Base-by-base conservation (phyloP, 495 filamentous ascomycete species). In the Xylaria acuta region DNA sequence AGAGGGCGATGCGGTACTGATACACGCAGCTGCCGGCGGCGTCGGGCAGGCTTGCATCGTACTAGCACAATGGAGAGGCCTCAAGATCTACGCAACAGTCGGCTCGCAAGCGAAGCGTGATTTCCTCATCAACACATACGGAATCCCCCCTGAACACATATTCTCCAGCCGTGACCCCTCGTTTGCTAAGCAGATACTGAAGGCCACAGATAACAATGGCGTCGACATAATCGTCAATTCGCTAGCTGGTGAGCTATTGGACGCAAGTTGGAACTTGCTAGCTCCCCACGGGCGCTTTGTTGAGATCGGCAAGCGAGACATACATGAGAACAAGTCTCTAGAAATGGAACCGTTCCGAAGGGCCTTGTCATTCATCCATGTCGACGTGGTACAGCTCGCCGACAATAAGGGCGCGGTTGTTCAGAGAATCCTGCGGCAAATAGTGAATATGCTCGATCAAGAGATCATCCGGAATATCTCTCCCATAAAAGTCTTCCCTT, bases 221-320 rank as follows among this genome's bases (percentile, higher is more conserved):
- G 88, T 88, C 0, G 88, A 90, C 70, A 79, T 90, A 18, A 86
- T 87, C 0, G 75, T 90, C 4, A 90, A 90, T 77, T 89, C 87
- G 0, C 80, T 90, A 0, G 80, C 86, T 0, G 88, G 88, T 1
- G 80, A 82, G 25, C 77, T 86, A 0, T 73, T 90, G 7, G 86
- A 85, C 38, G 83, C 83, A 16, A 68, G 78, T 14, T 89, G 87
- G 79, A 80, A 87, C 53, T 87, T 85, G 43, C 72, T 90, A 22
- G 88, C 79, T 0, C 82, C 82, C 1, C 88, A 87, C 66, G 88
- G 88, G 3, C 80, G 78, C 0, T 85, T 90, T 66, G 76, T 90
- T 14, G 89, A 91, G 69, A 77, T 89, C 20, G 86, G 86, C 7
- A 88, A 82, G 72, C 63, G 76, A 0, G 83, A 84, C 40, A 68